These are phyloP conservation scores for Coprinellus micaceus DNA, from an alignment of 768 basidiomycete genomes.

Conservation along the genomic window DNA sequence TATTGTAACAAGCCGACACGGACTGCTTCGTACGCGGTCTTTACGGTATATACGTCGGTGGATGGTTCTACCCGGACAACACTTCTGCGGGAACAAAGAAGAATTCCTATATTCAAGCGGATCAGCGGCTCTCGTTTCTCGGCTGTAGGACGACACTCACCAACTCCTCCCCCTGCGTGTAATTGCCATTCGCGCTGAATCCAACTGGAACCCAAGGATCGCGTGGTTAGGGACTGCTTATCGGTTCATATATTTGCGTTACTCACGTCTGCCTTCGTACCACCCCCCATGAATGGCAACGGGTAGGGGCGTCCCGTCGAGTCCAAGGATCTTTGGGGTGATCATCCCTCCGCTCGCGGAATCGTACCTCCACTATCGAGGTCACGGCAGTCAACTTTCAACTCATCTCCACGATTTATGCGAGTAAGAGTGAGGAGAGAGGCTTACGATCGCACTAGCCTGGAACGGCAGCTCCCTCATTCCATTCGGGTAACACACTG, in stretches of 20 bases:
- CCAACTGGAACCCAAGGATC: not conserved
- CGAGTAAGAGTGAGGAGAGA: not conserved
- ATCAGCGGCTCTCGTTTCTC: not conserved
- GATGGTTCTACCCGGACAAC: too few relatives aligned
- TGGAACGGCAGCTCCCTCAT: slow-evolving; percentile 2
- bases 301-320: not conserved
- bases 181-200: not conserved
- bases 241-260: not conserved
- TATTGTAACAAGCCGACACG: too few relatives aligned
- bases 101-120: not conserved
- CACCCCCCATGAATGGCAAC: not conserved
- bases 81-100: not conserved
- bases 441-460: slow-evolving; percentile 1
- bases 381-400: not conserved
- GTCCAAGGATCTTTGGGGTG: not conserved
- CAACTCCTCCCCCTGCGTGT: not conserved
- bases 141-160: not conserved
- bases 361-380: slow-evolving; percentile 1
- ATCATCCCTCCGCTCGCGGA: not conserved
- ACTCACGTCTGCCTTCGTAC: not conserved
- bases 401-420: not conserved
- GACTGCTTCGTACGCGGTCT: too few relatives aligned
- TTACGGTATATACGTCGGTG: too few relatives aligned
- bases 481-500: not conserved
- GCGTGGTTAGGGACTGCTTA: not conserved